Evolutionary conservation across 805 yeast genomes (phyloP), one percentile per base, ranked within the genome.

Genomic region (Wickerhamiella azymoides): DNA sequence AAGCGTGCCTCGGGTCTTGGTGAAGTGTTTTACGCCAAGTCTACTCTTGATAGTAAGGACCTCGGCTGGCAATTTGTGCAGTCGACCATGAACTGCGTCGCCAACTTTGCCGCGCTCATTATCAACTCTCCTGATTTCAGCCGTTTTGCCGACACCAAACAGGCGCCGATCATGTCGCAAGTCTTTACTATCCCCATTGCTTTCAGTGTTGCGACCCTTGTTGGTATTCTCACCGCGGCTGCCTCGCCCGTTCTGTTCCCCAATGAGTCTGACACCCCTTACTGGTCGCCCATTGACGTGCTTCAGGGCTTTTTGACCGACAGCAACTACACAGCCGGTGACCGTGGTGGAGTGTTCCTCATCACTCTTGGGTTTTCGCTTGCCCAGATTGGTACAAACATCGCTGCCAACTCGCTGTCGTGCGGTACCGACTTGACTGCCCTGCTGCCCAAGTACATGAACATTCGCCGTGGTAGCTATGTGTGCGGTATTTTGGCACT

Each of bases 91-190:
- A 80, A 78, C 63, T 72, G 86, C 17, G 65, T 85, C 50, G 83
- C 93, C 24, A 85, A 84, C 64, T 85, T 85, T 58, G 92, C 94
- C 5, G 81, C 95, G n/a, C 71, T 85, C 56, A 81, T 86, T 57
- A 73, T 81, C 45, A 85, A 85, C 64, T 83, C 92, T 13, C 93
- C 95, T 1, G 96, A 85, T 67, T 85, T 85, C 62, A 72, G 94
- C 21, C 75, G 96, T 62, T 80, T 84, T 64, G 81, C 94, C 9
- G 60, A 55, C 39, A 65, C 74, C 17, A 35, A 37, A n/a, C 54
- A 56, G 6, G 70, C 79, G 3, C 46, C 46, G 3, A 48, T 52
- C 2, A 33, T 41, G 9, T 71, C 84, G 1, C 85, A 79, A 61
- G 54, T 57, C 6, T 56, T 80, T 35, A 69, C 89, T 2, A 76